Base-by-base conservation (phyloP, 1,139 yeast species). In the Pneumocystis jirovecii region DNA sequence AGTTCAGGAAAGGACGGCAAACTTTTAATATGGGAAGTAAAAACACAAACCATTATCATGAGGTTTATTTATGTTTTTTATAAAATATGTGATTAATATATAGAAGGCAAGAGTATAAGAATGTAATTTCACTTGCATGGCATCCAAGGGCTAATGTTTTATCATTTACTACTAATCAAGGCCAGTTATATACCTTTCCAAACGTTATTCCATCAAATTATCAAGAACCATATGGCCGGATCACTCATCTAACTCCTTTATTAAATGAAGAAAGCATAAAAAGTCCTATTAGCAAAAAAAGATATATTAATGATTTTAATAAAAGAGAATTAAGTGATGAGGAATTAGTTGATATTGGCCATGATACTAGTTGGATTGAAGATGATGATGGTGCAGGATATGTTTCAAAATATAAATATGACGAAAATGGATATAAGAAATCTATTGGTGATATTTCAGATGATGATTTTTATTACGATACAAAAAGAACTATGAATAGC, bases 341-440 rank as follows among this genome's bases (percentile, higher is more conserved):
- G 17, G 69, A 67, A 39, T 66, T 65, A 42, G 66, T 63, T 21
- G 69, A 66, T 34, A 68, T 66, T 56, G 65, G 65, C 62, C 72
- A 73, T 25, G 70, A 73, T 21, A 75, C 71, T 61, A 60, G 61
- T 65, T 82, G 83, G 75, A 79, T 83, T 57, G 84, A 78, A 62
- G 85, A 82, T 69, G 85, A 83, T 69, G 86, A 82, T 68, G 81
- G 81, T 15, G 82, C 80, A 1, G 84, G 84, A 0, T 82, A 81
- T 66, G 74, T 73, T 10, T 72, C 76, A 62, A 40, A 62, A 61
- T 44, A 65, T 21, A 66, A 63, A 37, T 56, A 37, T 34, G 61
- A 68, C 35, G 40, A 61, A 72, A 72, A 60, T 70, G 70, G 60
- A 71, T 70, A 66, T 69, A 69, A 64, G 65, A 67, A 45, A 56